Conservation (phyloP, 768 basidiomycete species). For the Tricholomella constricta region DNA sequence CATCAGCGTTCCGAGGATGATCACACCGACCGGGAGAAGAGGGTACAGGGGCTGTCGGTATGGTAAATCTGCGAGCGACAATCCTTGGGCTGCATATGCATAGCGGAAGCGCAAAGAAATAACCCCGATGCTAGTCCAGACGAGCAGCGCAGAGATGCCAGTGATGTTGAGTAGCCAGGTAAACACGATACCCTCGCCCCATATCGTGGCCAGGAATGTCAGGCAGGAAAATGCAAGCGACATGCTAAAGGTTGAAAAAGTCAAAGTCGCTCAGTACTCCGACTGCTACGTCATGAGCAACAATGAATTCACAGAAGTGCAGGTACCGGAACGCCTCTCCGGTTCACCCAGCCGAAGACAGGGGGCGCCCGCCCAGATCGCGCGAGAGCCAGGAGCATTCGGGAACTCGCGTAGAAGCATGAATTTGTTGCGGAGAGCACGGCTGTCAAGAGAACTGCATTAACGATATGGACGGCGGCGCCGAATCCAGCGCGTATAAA, state of each 20-base stretch:
- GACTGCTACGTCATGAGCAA: conserved; percentile 8
- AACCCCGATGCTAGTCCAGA: conserved; percentile 61
- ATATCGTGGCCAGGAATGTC: conserved; percentile 59
- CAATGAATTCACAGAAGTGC: conserved; percentile 47
- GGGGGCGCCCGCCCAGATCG: conserved; percentile 64
- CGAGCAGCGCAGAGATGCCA: conserved; percentile 66
- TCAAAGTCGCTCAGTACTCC: conserved; percentile 22
- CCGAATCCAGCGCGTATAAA: conserved; percentile 64
- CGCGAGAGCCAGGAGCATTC: conserved; percentile 63
- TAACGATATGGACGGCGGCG: conserved; percentile 63
- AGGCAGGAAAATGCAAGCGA: conserved; percentile 50
- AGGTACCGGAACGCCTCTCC: conserved; percentile 62
- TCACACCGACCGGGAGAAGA: conserved; percentile 48
- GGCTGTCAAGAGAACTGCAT: conserved; percentile 67
- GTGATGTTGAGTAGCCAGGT: conserved; percentile 64
- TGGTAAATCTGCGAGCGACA: conserved; percentile 53
- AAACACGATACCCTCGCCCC: conserved; percentile 57
- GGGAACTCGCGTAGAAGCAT: conserved; percentile 66
- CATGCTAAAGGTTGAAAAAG: conserved; percentile 33
- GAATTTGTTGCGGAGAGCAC: conserved; percentile 67
- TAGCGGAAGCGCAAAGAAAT: conserved; percentile 62
- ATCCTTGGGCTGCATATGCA: conserved; percentile 59
- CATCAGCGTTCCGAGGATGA: conserved; percentile 52
- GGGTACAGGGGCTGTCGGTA: conserved; percentile 60
- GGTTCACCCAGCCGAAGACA: conserved; percentile 65